A percentile compares a stretch with the other conserved stretches of the same genome.
These are phyloP conservation scores for Rhizoclosmatium globosum DNA, from an alignment of 192 early-diverging fungal genomes.

Conservation along the genomic window DNA sequence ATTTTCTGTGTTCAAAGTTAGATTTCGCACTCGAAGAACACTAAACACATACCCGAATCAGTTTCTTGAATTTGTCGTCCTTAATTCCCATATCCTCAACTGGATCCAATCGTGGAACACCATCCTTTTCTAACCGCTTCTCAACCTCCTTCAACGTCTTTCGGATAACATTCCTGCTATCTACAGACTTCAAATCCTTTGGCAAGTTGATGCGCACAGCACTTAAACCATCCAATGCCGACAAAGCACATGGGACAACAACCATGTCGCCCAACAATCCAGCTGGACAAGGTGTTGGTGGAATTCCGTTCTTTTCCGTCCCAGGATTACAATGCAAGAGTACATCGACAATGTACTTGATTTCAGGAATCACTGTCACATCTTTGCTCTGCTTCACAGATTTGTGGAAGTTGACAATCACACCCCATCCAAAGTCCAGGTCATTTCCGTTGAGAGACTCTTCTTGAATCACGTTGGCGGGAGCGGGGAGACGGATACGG, in stretches of 20 bases:
- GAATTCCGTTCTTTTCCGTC: conserved; percentile 53
- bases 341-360: conserved; percentile 84
- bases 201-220: conserved; percentile 78
- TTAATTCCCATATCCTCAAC: conserved; percentile 87
- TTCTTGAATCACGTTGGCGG: not conserved
- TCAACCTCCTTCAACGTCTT: conserved; percentile 76
- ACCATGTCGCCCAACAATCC: conserved; percentile 68
- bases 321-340: conserved; percentile 80
- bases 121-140: conserved; percentile 70
- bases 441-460: conserved; percentile 46
- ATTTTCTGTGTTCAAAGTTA: conserved; percentile 61
- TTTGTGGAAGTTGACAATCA: conserved; percentile 80
- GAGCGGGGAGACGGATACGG: conserved; percentile 45
- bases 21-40: not conserved
- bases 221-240: conserved; percentile 75
- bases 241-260: conserved; percentile 81
- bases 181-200: conserved; percentile 69
- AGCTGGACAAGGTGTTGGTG: conserved; percentile 52
- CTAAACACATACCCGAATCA: conserved; percentile 58
- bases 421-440: conserved; percentile 93
- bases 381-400: conserved; percentile 47
- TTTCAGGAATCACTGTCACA: conserved; percentile 46
- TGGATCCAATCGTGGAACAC: conserved; percentile 89
- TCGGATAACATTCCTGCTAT: conserved; percentile 65
- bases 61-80: conserved; percentile 78